These are phyloP conservation scores for Jatropha podagrica DNA, from an alignment of 441 rosid species.

Conservation along the genomic window DNA sequence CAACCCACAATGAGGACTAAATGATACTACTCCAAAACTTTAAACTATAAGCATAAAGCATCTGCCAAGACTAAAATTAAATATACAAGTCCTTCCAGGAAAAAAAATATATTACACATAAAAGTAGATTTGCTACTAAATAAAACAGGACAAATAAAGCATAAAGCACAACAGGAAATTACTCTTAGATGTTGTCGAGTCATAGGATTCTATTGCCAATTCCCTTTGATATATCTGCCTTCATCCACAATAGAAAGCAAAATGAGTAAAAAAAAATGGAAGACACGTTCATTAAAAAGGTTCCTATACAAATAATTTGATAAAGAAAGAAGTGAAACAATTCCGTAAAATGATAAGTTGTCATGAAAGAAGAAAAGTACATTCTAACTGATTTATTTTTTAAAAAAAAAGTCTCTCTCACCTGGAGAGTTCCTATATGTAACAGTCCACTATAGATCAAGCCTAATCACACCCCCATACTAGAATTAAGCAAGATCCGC, in stretches of 20 bases:
- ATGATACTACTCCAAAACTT: neutral
- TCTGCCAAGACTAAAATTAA: neutral
- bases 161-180: slow-evolving; percentile 28
- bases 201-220: slow-evolving; percentile 30
- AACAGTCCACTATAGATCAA: no score
- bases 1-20: neutral
- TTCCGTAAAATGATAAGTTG: slow-evolving; percentile 3
- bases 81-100: no score
- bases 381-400: neutral
- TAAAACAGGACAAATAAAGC: slow-evolving; percentile 10
- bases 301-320: neutral
- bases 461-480: no score
- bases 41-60: neutral
- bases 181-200: slow-evolving; percentile 41
- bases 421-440: neutral
- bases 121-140: slow-evolving; percentile 5
- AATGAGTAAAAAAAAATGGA: slow-evolving; percentile 33
- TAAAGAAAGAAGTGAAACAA: neutral
- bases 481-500: no score
- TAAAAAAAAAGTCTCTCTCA: neutral
- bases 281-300: neutral
- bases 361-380: slow-evolving; percentile 1
- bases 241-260: slow-evolving; percentile 52
- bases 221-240: slow-evolving; percentile 74
- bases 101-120: neutral